A percentile compares a stretch with the other conserved stretches of the same genome.
phyloP scores from a whole-genome alignment of 306 rosid species.

The Trichosanthes cucumerina region DNA sequence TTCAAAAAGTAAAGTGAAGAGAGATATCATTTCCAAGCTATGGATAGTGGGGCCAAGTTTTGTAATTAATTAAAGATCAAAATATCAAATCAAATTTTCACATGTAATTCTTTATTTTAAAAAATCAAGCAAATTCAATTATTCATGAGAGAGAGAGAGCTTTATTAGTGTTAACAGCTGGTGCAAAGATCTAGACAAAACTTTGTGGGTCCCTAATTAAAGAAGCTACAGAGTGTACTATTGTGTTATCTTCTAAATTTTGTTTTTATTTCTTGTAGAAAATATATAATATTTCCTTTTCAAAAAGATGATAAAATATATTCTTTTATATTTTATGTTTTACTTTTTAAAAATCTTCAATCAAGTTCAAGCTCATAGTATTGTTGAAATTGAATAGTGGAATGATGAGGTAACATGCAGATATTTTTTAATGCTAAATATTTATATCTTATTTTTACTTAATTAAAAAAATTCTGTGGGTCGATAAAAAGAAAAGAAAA shows the following conservation, averaged over 20 bases:
- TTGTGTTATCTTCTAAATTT: background rate
- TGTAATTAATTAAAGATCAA: background rate
- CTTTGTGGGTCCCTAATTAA: background rate
- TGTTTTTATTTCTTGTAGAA: background rate
- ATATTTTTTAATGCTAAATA: background rate
- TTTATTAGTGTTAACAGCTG: background rate
- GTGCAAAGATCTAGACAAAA: background rate
- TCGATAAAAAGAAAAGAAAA: background rate
- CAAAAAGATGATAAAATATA: too few species aligned
- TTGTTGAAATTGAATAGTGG: background rate
- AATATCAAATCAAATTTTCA: background rate
- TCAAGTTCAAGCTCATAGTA: background rate
- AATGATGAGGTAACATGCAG: background rate
- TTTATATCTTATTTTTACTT: background rate
- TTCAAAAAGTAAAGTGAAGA: too few species aligned
- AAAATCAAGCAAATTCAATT: background rate
- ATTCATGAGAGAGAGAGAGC: background rate
- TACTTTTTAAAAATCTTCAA: too few species aligned
- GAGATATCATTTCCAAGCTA: background rate
- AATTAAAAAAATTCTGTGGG: background rate
- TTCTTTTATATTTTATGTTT: too few species aligned
- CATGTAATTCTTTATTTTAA: background rate
- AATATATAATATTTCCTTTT: background rate
- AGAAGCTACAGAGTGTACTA: background rate
- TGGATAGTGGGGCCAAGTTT: background rate